Percentiles rank a stretch among this genome's conserved stretches.
phyloP scores from a whole-genome alignment of 2,329 filamentous ascomycete genomes.

The Amauroascus niger region DNA sequence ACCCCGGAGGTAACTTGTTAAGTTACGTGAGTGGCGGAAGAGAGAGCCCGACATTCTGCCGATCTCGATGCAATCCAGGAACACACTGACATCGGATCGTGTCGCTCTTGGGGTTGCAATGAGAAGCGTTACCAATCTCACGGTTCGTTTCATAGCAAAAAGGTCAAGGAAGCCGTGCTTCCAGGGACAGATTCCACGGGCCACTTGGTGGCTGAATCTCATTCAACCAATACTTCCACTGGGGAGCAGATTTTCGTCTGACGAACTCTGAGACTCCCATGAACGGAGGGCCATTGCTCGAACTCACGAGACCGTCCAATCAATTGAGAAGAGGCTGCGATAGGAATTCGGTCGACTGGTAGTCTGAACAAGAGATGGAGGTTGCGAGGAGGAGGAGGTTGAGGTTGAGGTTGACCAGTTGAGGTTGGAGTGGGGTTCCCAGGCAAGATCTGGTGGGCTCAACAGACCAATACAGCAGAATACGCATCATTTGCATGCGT shows the following conservation, averaged over 20 bases:
- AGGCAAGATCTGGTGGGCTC: no score
- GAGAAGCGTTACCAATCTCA: neutral
- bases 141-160: no score
- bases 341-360: no score
- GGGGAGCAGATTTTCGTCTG: neutral
- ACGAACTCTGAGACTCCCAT: no score
- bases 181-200: no score
- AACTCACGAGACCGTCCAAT: no score
- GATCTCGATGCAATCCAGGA: conserved; percentile 3
- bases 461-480: neutral
- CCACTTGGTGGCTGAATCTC: neutral
- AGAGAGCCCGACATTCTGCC: neutral
- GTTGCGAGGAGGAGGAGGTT: neutral
- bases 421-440: no score
- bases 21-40: conserved; percentile 1
- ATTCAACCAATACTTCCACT: neutral
- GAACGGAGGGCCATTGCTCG: no score
- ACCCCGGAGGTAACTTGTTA: neutral
- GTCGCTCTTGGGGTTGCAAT: neutral
- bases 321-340: no score
- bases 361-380: neutral
- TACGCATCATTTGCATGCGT: neutral
- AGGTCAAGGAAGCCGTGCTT: no score
- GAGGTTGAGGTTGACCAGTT: no score
- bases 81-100: neutral